Conservation (phyloP, 805 yeast genomes). For the Jamesozyma piceae region DNA sequence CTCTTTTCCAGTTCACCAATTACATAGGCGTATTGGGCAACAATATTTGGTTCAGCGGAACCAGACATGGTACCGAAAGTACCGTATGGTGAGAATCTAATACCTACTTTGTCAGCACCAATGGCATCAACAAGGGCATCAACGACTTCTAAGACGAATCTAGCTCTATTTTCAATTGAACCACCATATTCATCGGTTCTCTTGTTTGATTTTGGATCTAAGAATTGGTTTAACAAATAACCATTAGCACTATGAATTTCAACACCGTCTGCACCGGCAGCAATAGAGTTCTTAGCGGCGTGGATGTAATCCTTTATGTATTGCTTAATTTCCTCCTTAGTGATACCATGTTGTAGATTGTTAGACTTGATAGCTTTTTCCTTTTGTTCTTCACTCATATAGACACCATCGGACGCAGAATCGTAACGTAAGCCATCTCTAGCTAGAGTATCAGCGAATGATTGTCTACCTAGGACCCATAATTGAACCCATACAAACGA, state of each 20-base stretch:
- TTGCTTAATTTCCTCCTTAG: slow-evolving; percentile 33
- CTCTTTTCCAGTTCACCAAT: slow-evolving; percentile 34
- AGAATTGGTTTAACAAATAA: slow-evolving; percentile 47
- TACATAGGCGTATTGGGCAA: slow-evolving; percentile 36
- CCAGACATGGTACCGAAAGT: slow-evolving; percentile 35
- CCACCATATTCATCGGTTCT: slow-evolving; percentile 51
- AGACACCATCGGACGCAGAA: slow-evolving; percentile 34
- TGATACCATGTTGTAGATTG: slow-evolving; percentile 27
- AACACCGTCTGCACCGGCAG: slow-evolving; percentile 45
- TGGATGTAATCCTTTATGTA: slow-evolving; percentile 34
- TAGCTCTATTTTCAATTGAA: slow-evolving; percentile 40
- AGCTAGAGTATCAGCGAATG: slow-evolving; percentile 32
- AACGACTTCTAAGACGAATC: slow-evolving; percentile 39
- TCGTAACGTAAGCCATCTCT: slow-evolving; percentile 32
- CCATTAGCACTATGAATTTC: slow-evolving; percentile 67
- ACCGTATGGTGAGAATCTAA: slow-evolving; percentile 44
- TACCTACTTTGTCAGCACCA: slow-evolving; percentile 42
- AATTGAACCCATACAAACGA: slow-evolving; percentile 41
- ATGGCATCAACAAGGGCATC: slow-evolving; percentile 42
- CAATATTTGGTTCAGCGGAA: slow-evolving; percentile 24
- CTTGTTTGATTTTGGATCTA: slow-evolving; percentile 38
- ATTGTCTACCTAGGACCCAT: slow-evolving; percentile 42
- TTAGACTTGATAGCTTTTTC: slow-evolving; percentile 29
- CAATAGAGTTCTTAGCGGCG: slow-evolving; percentile 38
- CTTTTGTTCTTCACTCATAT: slow-evolving; percentile 30